Evolutionary conservation across 225 moss, liverwort and hornwort species (phyloP).

Genomic region (Anthoceros angustus): DNA sequence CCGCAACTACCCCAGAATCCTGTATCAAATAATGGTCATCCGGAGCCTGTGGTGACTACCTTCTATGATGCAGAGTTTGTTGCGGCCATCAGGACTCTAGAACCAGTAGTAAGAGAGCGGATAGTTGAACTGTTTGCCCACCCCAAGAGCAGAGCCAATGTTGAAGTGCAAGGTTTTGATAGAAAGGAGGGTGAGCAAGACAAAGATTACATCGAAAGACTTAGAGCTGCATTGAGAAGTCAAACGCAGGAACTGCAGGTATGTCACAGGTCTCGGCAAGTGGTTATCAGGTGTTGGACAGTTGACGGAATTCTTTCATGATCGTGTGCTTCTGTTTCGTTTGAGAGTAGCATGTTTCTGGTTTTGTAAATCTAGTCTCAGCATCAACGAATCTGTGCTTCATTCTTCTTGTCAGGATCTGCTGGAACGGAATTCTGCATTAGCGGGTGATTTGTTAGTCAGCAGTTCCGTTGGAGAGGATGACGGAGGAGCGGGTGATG

Average conservation of each 20-base stretch:
- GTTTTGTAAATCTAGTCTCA: too few relatives aligned
- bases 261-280: not conserved
- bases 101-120: conserved; percentile 66
- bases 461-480: conserved; percentile 23
- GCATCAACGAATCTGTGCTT: too few relatives aligned
- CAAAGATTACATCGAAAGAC: conserved; percentile 38
- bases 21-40: conserved; percentile 12
- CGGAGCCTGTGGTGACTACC: conserved; percentile 69
- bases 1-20: too few relatives aligned
- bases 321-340: not conserved
- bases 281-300: not conserved
- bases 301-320: not conserved
- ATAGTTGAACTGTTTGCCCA: conserved; percentile 84
- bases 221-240: conserved; percentile 46
- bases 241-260: conserved; percentile 93
- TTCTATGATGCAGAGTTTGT: conserved; percentile 86
- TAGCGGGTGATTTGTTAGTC: conserved; percentile 53
- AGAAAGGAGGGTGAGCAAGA: conserved; percentile 61
- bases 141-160: conserved; percentile 43
- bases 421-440: conserved; percentile 55
- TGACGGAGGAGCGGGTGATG: conserved; percentile 22
- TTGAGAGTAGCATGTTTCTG: too few relatives aligned
- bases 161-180: conserved; percentile 53
- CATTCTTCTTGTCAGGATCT: conserved; percentile 32
- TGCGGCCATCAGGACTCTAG: conserved; percentile 47